These are phyloP conservation scores for Apiospora marii DNA, from an alignment of 2,329 filamentous ascomycete species.

Conservation along the genomic window DNA sequence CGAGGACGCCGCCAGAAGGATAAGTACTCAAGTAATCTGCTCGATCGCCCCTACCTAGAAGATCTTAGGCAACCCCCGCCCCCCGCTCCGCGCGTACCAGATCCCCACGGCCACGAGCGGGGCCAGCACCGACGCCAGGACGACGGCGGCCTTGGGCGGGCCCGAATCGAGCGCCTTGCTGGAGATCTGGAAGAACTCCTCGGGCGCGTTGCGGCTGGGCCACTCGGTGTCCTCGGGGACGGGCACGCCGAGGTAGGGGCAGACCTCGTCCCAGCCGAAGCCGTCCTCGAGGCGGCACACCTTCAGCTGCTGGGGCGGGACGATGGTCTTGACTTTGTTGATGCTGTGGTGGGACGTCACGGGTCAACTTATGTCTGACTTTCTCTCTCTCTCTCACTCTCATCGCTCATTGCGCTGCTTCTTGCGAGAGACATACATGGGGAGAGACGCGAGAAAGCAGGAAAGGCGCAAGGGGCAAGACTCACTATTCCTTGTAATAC, in stretches of 20 bases:
- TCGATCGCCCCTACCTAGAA: neutral
- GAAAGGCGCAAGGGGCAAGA: neutral
- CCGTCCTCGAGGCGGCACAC: conserved; percentile 40
- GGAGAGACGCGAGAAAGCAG: neutral
- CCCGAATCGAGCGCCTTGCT: neutral
- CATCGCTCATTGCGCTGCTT: too few relatives aligned
- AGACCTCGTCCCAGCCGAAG: conserved; percentile 40
- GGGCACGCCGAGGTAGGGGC: conserved; percentile 36
- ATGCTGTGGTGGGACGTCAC: conserved; percentile 32
- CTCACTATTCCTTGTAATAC: conserved; percentile 38
- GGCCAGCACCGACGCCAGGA: conserved; percentile 24
- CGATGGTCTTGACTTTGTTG: conserved; percentile 38
- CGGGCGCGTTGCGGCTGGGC: conserved; percentile 37
- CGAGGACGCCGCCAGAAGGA: too few relatives aligned
- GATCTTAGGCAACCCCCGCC: conserved; percentile 24
- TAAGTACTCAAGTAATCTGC: too few relatives aligned
- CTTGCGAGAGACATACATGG: neutral
- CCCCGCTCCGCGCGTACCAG: conserved; percentile 32
- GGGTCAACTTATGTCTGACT: too few relatives aligned
- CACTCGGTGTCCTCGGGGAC: conserved; percentile 31
- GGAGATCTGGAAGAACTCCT: conserved; percentile 34
- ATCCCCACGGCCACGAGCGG: conserved; percentile 26
- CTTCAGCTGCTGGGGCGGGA: conserved; percentile 37
- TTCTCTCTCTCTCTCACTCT: too few relatives aligned
- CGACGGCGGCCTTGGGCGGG: conserved; percentile 24